phyloP scores from a whole-genome alignment of 1,284 basidiomycete genomes.

The Puccinia triticina region DNA sequence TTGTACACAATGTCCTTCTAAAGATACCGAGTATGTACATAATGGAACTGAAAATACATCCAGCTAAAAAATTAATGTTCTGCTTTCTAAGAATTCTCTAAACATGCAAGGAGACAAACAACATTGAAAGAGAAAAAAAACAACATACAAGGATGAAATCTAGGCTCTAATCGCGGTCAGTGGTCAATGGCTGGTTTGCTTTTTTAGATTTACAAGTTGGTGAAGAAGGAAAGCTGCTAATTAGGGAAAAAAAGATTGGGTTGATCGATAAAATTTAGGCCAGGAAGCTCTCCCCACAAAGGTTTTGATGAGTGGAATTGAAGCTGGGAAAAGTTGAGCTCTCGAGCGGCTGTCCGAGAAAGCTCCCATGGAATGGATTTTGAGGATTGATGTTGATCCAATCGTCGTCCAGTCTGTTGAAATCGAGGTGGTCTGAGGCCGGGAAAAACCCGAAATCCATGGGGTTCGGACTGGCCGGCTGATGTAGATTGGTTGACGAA shows the following conservation, averaged over 20 bases:
- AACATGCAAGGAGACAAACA: not conserved
- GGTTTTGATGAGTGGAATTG: not conserved
- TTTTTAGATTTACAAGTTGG: no score
- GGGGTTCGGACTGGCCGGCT: not conserved
- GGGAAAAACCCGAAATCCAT: not conserved
- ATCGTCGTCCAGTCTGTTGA: not conserved
- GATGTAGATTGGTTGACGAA: not conserved
- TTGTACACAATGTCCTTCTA: not conserved
- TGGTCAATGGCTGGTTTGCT: no score
- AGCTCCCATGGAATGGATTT: not conserved
- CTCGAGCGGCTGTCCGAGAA: not conserved
- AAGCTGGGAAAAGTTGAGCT: not conserved
- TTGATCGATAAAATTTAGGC: not conserved
- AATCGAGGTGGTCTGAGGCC: not conserved
- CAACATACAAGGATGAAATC: not conserved
- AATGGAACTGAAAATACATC: no score
- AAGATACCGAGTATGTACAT: no score
- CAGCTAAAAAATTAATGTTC: no score
- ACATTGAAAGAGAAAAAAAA: not conserved
- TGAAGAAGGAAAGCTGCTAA: not conserved
- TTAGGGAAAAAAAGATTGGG: not conserved
- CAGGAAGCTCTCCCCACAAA: not conserved
- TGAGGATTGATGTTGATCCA: conserved; percentile 14
- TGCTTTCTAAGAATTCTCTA: no score
- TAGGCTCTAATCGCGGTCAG: not conserved